Percentiles rank a stretch among this genome's conserved stretches.
Evolutionary conservation across 768 basidiomycete genomes (phyloP).

Genomic region (Termitomyces bulborhizus): DNA sequence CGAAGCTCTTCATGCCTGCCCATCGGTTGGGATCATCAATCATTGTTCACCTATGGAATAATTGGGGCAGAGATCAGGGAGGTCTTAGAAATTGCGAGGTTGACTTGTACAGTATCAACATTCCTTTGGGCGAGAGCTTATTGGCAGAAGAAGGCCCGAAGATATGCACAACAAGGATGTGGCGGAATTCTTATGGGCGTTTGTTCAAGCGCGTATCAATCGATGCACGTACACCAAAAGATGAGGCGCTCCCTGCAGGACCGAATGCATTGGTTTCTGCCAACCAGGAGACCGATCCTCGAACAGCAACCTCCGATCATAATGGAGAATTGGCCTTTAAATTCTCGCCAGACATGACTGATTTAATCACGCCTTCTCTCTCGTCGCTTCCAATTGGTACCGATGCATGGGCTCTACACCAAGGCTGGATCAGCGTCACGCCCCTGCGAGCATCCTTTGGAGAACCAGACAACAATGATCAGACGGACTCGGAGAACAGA

Average conservation of each 20-base stretch:
- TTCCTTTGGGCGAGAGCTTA: constrained; percentile 71
- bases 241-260: constrained; percentile 28
- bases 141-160: constrained; percentile 54
- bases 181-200: constrained; percentile 80
- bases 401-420: constrained; percentile 74
- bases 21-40: constrained; percentile 63
- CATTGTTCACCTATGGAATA: constrained; percentile 67
- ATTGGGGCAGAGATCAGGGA: constrained; percentile 72
- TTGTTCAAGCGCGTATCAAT: constrained; percentile 58
- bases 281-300: background rate
- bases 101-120: constrained; percentile 83
- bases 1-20: constrained; percentile 58
- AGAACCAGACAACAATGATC: constrained; percentile 38
- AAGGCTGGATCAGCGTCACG: constrained; percentile 71
- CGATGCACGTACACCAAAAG: constrained; percentile 6
- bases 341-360: constrained; percentile 64
- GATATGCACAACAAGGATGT: constrained; percentile 77
- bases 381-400: constrained; percentile 66
- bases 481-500: constrained; percentile 29
- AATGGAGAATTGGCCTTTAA: constrained; percentile 54
- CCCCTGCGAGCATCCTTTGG: constrained; percentile 73
- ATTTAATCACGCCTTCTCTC: constrained; percentile 54
- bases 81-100: constrained; percentile 59
- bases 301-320: constrained; percentile 9
- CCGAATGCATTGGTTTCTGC: constrained; percentile 31